Evolutionary conservation across 1,284 basidiomycete species (phyloP).

Genomic region (Psilocybe mexicana): DNA sequence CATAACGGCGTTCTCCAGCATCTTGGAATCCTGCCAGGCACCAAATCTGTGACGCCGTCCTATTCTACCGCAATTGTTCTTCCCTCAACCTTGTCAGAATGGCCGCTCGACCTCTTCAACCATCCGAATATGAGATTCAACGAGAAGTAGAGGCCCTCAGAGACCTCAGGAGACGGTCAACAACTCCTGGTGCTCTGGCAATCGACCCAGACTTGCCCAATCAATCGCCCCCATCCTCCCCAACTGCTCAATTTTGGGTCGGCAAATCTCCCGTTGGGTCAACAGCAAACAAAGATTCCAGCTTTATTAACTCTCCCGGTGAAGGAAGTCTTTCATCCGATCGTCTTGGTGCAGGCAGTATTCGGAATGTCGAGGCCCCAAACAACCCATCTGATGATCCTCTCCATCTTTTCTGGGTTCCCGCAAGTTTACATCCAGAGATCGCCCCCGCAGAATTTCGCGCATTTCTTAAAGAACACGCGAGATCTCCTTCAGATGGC

Average conservation of each 20-base stretch:
- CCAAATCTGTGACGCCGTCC: slow-evolving; percentile 12
- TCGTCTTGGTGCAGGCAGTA: slow-evolving; percentile 27
- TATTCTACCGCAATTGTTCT: slow-evolving; percentile 11
- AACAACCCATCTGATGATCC: slow-evolving; percentile 60
- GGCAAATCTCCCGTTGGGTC: slow-evolving; percentile 31
- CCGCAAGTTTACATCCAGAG: slow-evolving; percentile 94
- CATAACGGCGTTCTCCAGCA: background rate
- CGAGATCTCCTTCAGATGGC: slow-evolving; percentile 57
- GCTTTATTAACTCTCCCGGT: slow-evolving; percentile 47
- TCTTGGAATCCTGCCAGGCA: slow-evolving; percentile 7
- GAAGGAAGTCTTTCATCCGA: slow-evolving; percentile 42
- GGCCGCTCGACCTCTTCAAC: slow-evolving; percentile 56
- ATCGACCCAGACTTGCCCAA: slow-evolving; percentile 87
- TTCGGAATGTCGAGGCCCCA: slow-evolving; percentile 29
- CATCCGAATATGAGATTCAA: slow-evolving; percentile 82
- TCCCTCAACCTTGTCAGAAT: slow-evolving; percentile 25
- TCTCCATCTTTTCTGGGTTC: slow-evolving; percentile 95
- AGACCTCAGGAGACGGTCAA: slow-evolving; percentile 80
- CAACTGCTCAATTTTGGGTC: slow-evolving; percentile 55
- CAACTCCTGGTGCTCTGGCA: slow-evolving; percentile 75
- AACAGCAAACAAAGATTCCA: slow-evolving; percentile 34
- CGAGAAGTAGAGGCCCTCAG: slow-evolving; percentile 84
- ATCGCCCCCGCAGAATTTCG: slow-evolving; percentile 96
- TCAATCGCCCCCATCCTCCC: slow-evolving; percentile 53
- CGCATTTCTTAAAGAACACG: slow-evolving; percentile 92